Percentiles rank a stretch among this genome's conserved stretches.
These are phyloP conservation scores for Amanita jacksonii DNA, from an alignment of 768 basidiomycete genomes.

Conservation along the genomic window DNA sequence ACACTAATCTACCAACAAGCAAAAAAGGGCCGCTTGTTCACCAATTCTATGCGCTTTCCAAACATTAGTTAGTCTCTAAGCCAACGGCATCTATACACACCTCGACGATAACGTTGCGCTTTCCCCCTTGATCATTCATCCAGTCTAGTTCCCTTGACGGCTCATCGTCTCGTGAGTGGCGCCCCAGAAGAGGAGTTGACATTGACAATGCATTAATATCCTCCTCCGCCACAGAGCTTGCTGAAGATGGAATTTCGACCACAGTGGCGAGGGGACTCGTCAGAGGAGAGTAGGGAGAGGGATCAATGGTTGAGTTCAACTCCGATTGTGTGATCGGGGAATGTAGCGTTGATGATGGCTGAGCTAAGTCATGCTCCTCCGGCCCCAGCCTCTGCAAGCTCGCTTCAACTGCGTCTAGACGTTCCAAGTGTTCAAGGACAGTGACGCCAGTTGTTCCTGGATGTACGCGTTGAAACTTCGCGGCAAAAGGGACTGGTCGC, in stretches of 20 bases:
- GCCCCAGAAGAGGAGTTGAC: conserved; percentile 64
- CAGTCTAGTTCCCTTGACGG: conserved; percentile 31
- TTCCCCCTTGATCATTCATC: conserved; percentile 35
- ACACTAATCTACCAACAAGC: conserved; percentile 50
- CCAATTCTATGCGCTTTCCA: conserved; percentile 62
- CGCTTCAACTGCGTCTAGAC: conserved; percentile 75
- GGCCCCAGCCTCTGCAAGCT: conserved; percentile 63
- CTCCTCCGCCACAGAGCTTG: conserved; percentile 56
- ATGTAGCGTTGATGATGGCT: conserved; percentile 25
- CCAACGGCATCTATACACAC: conserved; percentile 24
- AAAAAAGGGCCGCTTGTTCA: conserved; percentile 59
- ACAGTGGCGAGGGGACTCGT: conserved; percentile 52
- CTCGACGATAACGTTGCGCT: conserved; percentile 62
- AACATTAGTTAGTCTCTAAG: neutral
- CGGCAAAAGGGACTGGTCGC: conserved; percentile 73
- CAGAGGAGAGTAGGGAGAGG: conserved; percentile 43
- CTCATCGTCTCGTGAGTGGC: conserved; percentile 26
- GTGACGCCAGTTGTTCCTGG: conserved; percentile 83
- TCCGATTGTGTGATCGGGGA: conserved; percentile 13
- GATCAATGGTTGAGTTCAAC: conserved; percentile 21
- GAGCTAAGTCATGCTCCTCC: conserved; percentile 60
- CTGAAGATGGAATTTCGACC: conserved; percentile 42
- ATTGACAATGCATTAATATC: conserved; percentile 68
- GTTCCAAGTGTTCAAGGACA: conserved; percentile 78
- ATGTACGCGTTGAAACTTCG: conserved; percentile 77